These are phyloP conservation scores for Rhodofomes roseus DNA, from an alignment of 1,284 basidiomycete genomes.

Conservation along the genomic window DNA sequence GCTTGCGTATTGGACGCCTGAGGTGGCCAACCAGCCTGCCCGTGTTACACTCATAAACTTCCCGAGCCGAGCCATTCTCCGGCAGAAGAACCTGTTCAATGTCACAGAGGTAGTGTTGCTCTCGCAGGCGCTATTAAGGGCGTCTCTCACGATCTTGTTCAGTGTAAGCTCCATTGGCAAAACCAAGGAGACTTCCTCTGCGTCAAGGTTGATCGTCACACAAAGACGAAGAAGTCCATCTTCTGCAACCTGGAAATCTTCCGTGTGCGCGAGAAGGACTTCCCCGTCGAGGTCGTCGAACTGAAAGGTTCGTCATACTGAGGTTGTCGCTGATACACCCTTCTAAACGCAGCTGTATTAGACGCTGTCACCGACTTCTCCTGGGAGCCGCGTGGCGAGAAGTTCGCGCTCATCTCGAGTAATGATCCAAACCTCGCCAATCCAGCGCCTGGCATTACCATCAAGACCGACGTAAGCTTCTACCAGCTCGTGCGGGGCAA, in stretches of 20 bases:
- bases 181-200: slow-evolving; percentile 99
- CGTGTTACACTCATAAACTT: slow-evolving; percentile 91
- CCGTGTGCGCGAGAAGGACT: slow-evolving; percentile 96
- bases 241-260: slow-evolving; percentile 99
- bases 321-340: too few relatives aligned
- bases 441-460: slow-evolving; percentile 83
- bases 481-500: slow-evolving; percentile 93
- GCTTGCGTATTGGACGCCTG: slow-evolving; percentile 97
- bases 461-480: slow-evolving; percentile 97
- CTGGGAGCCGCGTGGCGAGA: slow-evolving; percentile 96
- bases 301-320: slow-evolving; percentile 68
- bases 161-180: slow-evolving; percentile 99
- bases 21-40: slow-evolving; percentile 95
- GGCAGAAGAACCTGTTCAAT: slow-evolving; percentile 98
- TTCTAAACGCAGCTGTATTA: slow-evolving; percentile 26
- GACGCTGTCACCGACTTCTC: slow-evolving; percentile 97
- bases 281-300: slow-evolving; percentile 97
- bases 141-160: slow-evolving; percentile 5
- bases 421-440: slow-evolving; percentile 93
- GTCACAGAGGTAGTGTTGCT: slow-evolving; percentile 81
- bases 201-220: slow-evolving; percentile 99
- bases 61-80: slow-evolving; percentile 81
- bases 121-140: slow-evolving; percentile 23
- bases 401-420: slow-evolving; percentile 95
- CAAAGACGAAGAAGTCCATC: slow-evolving; percentile 98